A percentile compares a stretch with the other conserved stretches of the same genome.
These are phyloP conservation scores for Torulaspora microellipsoides DNA, from an alignment of 805 yeast species.

Conservation along the genomic window DNA sequence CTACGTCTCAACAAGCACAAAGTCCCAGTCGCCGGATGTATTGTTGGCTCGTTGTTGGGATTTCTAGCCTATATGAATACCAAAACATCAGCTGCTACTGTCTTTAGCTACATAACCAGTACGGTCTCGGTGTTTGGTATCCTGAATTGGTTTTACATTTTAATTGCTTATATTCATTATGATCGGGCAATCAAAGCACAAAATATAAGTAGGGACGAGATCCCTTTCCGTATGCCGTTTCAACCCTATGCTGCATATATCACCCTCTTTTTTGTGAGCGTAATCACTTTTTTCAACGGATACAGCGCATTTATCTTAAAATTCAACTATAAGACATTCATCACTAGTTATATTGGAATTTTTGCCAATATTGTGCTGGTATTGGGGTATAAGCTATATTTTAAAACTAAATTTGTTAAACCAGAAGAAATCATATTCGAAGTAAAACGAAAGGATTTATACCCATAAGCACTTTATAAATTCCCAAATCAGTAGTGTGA, in stretches of 20 bases:
- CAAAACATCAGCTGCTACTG: constrained; percentile 44
- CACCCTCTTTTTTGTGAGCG: constrained; percentile 41
- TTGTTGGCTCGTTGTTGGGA: constrained; percentile 22
- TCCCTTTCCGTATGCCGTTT: constrained; percentile 48
- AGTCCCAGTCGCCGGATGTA: constrained; percentile 44
- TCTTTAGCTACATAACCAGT: constrained; percentile 60
- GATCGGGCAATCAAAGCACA: constrained; percentile 53
- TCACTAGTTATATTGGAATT: constrained; percentile 59
- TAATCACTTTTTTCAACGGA: constrained; percentile 57
- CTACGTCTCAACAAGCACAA: constrained; percentile 45
- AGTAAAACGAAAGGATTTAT: neutral
- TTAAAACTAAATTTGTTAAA: constrained; percentile 40
- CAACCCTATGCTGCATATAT: constrained; percentile 56
- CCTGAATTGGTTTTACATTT: constrained; percentile 49
- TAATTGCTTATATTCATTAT: constrained; percentile 50
- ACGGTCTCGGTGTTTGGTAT: constrained; percentile 57
- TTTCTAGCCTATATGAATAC: constrained; percentile 47
- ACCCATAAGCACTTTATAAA: constrained; percentile 1
- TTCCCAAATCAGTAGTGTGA: no score
- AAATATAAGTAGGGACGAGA: constrained; percentile 47
- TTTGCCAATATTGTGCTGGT: constrained; percentile 49
- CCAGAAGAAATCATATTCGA: constrained; percentile 35
- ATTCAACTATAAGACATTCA: constrained; percentile 50
- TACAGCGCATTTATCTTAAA: constrained; percentile 56
- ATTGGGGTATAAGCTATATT: constrained; percentile 47